Percentiles rank a stretch among this genome's conserved stretches.
Conservation (phyloP, 495 filamentous ascomycete species). For the Annulohypoxylon moriforme region DNA sequence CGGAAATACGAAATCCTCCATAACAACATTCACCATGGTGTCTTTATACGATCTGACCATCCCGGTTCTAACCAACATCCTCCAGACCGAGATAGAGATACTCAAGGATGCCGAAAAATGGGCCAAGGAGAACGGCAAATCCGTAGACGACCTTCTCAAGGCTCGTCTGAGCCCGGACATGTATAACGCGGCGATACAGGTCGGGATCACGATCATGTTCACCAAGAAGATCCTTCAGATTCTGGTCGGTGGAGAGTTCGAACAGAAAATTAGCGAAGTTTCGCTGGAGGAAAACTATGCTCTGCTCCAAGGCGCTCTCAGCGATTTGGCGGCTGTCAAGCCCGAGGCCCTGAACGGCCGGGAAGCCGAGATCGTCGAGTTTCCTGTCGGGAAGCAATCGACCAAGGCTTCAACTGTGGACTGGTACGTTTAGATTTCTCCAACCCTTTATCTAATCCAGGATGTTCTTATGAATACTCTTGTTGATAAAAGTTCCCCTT, state of each 20-base stretch:
- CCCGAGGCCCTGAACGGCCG: constrained; percentile 52
- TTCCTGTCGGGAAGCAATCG: constrained; percentile 39
- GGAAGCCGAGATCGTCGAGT: constrained; percentile 47
- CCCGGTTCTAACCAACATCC: constrained; percentile 43
- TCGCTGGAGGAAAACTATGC: constrained; percentile 33
- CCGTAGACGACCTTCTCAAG: constrained; percentile 33
- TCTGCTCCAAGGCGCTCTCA: constrained; percentile 38
- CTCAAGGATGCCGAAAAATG: constrained; percentile 46
- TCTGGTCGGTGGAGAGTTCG: constrained; percentile 12
- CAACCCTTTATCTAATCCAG: no score
- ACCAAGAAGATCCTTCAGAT: constrained; percentile 38
- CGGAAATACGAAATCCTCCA: neutral
- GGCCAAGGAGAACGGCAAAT: constrained; percentile 32
- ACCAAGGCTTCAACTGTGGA: constrained; percentile 21
- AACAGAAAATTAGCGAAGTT: neutral
- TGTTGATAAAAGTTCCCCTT: no score
- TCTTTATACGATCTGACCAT: constrained; percentile 49
- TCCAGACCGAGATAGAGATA: constrained; percentile 44
- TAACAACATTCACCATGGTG: constrained; percentile 34
- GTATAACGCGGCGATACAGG: constrained; percentile 61
- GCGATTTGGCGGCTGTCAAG: constrained; percentile 51
- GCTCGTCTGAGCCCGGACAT: constrained; percentile 58
- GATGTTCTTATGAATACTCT: no score
- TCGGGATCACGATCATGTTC: constrained; percentile 51
- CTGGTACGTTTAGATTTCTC: constrained; percentile 19